Percentiles rank a stretch among this genome's conserved stretches.
phyloP scores from a whole-genome alignment of 2,329 filamentous ascomycete species.

The Colletotrichum lini region DNA sequence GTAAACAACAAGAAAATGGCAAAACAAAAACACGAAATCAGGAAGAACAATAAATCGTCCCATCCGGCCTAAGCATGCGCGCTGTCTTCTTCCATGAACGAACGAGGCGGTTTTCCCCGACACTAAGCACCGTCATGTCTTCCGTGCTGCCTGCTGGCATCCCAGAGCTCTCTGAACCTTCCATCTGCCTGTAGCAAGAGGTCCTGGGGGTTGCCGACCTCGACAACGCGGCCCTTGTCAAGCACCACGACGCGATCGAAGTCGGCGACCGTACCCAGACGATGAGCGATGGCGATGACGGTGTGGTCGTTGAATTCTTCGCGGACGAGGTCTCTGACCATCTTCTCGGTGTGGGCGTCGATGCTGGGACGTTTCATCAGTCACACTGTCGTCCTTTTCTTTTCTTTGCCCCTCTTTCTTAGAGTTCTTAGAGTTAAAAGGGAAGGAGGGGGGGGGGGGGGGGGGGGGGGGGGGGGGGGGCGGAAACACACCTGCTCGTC shows the following conservation, averaged over 20 bases:
- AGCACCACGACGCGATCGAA: slow-evolving; percentile 42
- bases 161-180: slow-evolving; percentile 34
- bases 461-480: neutral
- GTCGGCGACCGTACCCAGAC: slow-evolving; percentile 61
- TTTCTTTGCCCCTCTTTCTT: too few relatives aligned
- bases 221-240: slow-evolving; percentile 40
- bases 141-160: slow-evolving; percentile 20
- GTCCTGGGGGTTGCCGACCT: slow-evolving; percentile 31
- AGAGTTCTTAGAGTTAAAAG: too few relatives aligned
- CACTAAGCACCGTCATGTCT: slow-evolving; percentile 1
- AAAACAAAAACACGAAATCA: neutral
- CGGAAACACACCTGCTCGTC: slow-evolving; percentile 45
- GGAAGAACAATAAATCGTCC: neutral
- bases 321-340: slow-evolving; percentile 51
- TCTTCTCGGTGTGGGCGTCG: slow-evolving; percentile 52
- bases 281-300: slow-evolving; percentile 62
- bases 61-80: neutral
- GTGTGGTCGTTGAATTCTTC: slow-evolving; percentile 61
- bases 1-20: neutral
- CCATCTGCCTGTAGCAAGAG: slow-evolving; percentile 28
- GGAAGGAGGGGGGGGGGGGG: neutral
- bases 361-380: slow-evolving; percentile 45
- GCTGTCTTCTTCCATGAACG: too few relatives aligned
- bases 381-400: neutral
- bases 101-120: neutral